phyloP scores from a whole-genome alignment of 2,329 filamentous ascomycete genomes.

The Diaporthe vexans region DNA sequence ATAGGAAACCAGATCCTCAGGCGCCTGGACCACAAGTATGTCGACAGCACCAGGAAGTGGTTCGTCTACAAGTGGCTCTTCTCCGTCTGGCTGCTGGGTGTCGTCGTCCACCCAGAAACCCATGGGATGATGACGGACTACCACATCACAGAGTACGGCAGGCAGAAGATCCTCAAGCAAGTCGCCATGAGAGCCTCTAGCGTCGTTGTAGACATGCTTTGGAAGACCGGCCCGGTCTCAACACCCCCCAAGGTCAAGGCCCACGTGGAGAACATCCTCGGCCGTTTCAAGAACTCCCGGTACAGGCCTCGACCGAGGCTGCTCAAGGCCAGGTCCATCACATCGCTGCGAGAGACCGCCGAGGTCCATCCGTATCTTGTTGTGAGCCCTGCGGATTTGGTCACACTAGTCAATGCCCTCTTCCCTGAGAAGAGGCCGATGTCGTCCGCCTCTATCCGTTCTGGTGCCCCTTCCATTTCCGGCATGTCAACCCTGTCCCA shows the following conservation, averaged over 20 bases:
- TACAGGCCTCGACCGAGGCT: slow-evolving; percentile 69
- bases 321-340: slow-evolving; percentile 79
- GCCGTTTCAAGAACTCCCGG: slow-evolving; percentile 70
- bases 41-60: slow-evolving; percentile 83
- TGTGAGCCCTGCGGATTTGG: slow-evolving; percentile 82
- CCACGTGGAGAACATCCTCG: slow-evolving; percentile 80
- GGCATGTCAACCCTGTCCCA: slow-evolving; percentile 78
- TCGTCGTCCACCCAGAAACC: slow-evolving; percentile 90
- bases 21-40: slow-evolving; percentile 79
- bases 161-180: slow-evolving; percentile 84
- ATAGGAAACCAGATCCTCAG: slow-evolving; percentile 86
- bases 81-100: slow-evolving; percentile 85
- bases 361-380: slow-evolving; percentile 86
- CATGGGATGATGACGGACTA: slow-evolving; percentile 86
- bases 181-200: slow-evolving; percentile 86
- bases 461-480: slow-evolving; percentile 75
- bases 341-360: slow-evolving; percentile 80
- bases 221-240: slow-evolving; percentile 76
- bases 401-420: slow-evolving; percentile 84
- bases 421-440: slow-evolving; percentile 81
- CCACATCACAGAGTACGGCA: slow-evolving; percentile 90
- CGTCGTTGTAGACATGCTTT: slow-evolving; percentile 82
- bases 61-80: slow-evolving; percentile 95
- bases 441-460: slow-evolving; percentile 75
- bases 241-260: slow-evolving; percentile 73